Evolutionary conservation across 495 filamentous ascomycete species (phyloP).

Genomic region (Penicillium pancosmium): DNA sequence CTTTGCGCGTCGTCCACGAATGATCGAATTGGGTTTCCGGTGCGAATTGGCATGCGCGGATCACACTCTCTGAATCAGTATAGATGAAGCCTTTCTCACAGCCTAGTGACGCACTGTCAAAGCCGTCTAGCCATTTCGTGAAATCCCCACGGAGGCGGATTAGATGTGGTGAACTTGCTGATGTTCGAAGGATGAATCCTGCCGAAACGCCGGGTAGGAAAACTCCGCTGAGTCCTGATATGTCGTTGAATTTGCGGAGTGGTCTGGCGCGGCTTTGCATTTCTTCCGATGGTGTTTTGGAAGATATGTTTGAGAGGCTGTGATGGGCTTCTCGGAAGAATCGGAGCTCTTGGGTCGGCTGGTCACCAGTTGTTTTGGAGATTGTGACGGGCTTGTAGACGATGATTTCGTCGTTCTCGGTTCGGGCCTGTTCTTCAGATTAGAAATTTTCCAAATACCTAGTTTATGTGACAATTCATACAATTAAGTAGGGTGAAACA

Average conservation of each 20-base stretch:
- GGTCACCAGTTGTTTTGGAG: constrained; percentile 24
- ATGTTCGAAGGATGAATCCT: constrained; percentile 76
- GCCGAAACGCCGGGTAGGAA: constrained; percentile 79
- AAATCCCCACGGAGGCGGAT: constrained; percentile 66
- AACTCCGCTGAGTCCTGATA: constrained; percentile 75
- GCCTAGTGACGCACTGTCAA: constrained; percentile 62
- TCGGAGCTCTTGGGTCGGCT: constrained; percentile 52
- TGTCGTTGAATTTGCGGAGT: constrained; percentile 63
- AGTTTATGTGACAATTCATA: constrained; percentile 41
- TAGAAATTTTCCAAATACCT: not conserved
- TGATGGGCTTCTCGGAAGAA: constrained; percentile 77
- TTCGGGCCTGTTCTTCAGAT: constrained; percentile 62
- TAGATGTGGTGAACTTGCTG: constrained; percentile 72
- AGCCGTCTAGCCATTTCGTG: constrained; percentile 67
- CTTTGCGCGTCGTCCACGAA: constrained; percentile 67
- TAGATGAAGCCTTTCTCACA: constrained; percentile 83
- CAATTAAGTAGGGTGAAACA: constrained; percentile 78
- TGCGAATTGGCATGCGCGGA: constrained; percentile 70
- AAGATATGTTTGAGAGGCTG: constrained; percentile 53
- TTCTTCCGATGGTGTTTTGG: constrained; percentile 36
- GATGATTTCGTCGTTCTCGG: constrained; percentile 77
- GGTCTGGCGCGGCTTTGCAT: constrained; percentile 47
- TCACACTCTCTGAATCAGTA: constrained; percentile 64
- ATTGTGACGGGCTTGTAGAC: constrained; percentile 79
- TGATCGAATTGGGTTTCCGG: constrained; percentile 65